A percentile compares a stretch with the other conserved stretches of the same genome.
Conservation (phyloP, 1,284 basidiomycete genomes). For the Dichomitus squalens region DNA sequence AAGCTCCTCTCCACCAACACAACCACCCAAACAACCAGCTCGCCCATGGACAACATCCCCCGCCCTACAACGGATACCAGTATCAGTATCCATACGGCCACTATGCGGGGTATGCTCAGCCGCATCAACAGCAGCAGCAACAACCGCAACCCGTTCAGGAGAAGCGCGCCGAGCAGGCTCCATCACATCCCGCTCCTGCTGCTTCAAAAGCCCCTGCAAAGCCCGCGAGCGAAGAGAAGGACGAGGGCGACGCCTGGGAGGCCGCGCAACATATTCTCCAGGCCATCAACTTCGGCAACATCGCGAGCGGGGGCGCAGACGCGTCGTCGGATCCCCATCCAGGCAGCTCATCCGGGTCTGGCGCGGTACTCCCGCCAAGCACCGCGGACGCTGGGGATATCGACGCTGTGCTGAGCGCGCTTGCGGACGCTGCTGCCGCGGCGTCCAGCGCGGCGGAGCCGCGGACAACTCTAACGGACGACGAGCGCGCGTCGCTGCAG, state of each 20-base stretch:
- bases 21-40: slow-evolving; percentile 13
- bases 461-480: slow-evolving; percentile 32
- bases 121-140: neutral
- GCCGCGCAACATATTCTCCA: slow-evolving; percentile 77
- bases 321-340: neutral
- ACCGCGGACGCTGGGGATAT: slow-evolving; percentile 17
- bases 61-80: slow-evolving; percentile 27
- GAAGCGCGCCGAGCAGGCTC: neutral
- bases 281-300: slow-evolving; percentile 67
- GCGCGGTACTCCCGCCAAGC: slow-evolving; percentile 2
- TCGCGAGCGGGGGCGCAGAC: slow-evolving; percentile 29
- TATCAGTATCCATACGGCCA: slow-evolving; percentile 26
- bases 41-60: slow-evolving; percentile 11
- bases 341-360: neutral
- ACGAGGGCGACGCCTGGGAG: slow-evolving; percentile 60
- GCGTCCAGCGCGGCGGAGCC: slow-evolving; percentile 16
- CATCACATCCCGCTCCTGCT: neutral
- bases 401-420: slow-evolving; percentile 9
- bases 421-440: slow-evolving; percentile 6
- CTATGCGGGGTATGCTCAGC: slow-evolving; percentile 25
- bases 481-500: slow-evolving; percentile 61
- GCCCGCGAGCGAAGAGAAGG: slow-evolving; percentile 31
- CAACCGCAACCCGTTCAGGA: slow-evolving; percentile 13
- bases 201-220: slow-evolving; percentile 3
- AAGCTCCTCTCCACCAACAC: slow-evolving; percentile 49